A percentile compares a stretch with the other conserved stretches of the same genome.
Conservation (phyloP, 2,329 filamentous ascomycete genomes). For the Bipolaris sorokiniana region DNA sequence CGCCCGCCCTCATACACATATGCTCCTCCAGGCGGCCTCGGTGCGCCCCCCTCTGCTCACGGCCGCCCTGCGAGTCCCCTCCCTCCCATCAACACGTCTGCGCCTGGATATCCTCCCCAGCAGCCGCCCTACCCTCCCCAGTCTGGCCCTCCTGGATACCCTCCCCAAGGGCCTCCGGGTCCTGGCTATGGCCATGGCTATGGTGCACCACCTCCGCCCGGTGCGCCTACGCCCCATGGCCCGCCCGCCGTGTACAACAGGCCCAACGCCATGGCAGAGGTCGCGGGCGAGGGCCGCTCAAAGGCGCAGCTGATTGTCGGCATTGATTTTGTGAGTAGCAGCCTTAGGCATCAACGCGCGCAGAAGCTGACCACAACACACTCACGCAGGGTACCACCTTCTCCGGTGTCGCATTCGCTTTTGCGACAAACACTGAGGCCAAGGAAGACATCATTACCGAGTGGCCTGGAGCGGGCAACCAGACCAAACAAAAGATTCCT, state of each 20-base stretch:
- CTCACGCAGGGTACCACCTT: constrained; percentile 84
- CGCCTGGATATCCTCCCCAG: constrained; percentile 52
- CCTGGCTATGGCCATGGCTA: constrained; percentile 38
- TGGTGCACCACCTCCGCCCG: constrained; percentile 35
- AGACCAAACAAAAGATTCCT: constrained; percentile 99
- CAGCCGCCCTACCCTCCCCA: constrained; percentile 51
- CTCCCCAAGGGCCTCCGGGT: constrained; percentile 44
- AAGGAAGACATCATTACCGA: constrained; percentile 99
- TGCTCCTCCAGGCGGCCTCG: constrained; percentile 51
- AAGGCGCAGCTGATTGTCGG: constrained; percentile 98
- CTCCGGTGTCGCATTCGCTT: constrained; percentile 91
- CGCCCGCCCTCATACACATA: constrained; percentile 70
- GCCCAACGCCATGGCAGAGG: constrained; percentile 62
- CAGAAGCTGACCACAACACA: constrained; percentile 19
- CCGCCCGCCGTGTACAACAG: constrained; percentile 41
- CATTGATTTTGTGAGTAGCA: constrained; percentile 83
- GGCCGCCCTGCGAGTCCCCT: constrained; percentile 61
- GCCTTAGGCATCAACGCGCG: constrained; percentile 42
- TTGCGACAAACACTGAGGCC: constrained; percentile 94
- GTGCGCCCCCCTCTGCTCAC: constrained; percentile 40
- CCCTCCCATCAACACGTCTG: constrained; percentile 62
- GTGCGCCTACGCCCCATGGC: constrained; percentile 41
- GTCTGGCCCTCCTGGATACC: constrained; percentile 50
- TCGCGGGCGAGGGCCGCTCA: constrained; percentile 85
- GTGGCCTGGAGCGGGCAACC: constrained; percentile 96